Evolutionary conservation across 2,329 filamentous ascomycete genomes (phyloP), one percentile per base, ranked within the genome.

Genomic region (Ascochyta fabae): DNA sequence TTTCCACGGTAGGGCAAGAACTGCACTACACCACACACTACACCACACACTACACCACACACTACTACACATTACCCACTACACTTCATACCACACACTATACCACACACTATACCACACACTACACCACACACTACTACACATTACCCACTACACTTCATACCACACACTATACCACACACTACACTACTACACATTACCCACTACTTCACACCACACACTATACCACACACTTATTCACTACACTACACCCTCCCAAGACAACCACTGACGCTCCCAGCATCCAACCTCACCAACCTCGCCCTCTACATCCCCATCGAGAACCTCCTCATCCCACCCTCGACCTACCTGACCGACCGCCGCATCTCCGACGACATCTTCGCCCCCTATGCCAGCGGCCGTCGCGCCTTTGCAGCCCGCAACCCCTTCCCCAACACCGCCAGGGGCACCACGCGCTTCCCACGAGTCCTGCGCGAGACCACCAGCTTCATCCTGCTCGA

Each of bases 271-370:
- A 67, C 59, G 22, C 34, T 15, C 39, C 38, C 58, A 81, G 81
- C 83, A 56, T 81, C 79, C 46, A 81, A 75, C 26, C 61, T 85
- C 50, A 80, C 75, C 44, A 76, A 77, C 24, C 75, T 85, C 42
- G 81, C 81, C 12, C 68, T 80, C 39, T 76, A 83, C 43, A 73
- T 84, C 24, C 78, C 80, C 12, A 80, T 85, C 54, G 81, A 83
- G 66, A 74, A 79, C 49, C 74, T 85, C 33, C 72, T 83, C 31
- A 83, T 85, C 39, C 82, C 82, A 19, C 81, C 82, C 1, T 78
- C 80, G 3, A 81, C 80, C 6, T 84, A 84, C 59, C 72, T 84
- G 13, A 78, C 83, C 56, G 83, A 85, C 65, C 78, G 83, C 46
- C 79, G 81, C 54, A 69, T 83, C 33, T 75, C 74, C 12, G 75